These are phyloP conservation scores for Diddensiella santjacobensis DNA, from an alignment of 805 yeast species.

Conservation along the genomic window DNA sequence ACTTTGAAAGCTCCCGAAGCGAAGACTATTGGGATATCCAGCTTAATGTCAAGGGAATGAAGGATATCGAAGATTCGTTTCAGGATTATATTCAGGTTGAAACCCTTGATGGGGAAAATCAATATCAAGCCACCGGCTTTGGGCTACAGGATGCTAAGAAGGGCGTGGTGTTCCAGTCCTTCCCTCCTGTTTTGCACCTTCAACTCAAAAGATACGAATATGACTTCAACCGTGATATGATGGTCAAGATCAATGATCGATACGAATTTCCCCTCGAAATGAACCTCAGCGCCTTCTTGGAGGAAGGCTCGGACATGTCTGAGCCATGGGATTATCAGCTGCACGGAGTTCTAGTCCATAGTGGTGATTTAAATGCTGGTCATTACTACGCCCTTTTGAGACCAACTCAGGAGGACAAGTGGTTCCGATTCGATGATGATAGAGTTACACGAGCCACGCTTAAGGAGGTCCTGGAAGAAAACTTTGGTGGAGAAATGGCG, in stretches of 20 bases:
- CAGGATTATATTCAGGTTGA: conserved; percentile 85
- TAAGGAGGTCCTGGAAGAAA: conserved; percentile 84
- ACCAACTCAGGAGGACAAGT: conserved; percentile 63
- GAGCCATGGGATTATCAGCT: conserved; percentile 75
- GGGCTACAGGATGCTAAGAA: conserved; percentile 96
- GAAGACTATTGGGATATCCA: conserved; percentile 99
- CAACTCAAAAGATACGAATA: conserved; percentile 94
- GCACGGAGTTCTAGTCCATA: conserved; percentile 93
- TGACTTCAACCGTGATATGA: conserved; percentile 81
- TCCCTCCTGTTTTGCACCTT: conserved; percentile 90
- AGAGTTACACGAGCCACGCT: conserved; percentile 83
- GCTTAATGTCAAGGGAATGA: conserved; percentile 82
- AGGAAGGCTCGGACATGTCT: conserved; percentile 41
- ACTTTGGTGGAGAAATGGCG: conserved; percentile 71
- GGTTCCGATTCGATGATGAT: conserved; percentile 96
- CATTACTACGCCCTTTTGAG: conserved; percentile 93
- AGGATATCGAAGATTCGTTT: conserved; percentile 69
- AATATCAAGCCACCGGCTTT: conserved; percentile 83
- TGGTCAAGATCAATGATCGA: conserved; percentile 88
- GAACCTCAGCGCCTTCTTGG: conserved; percentile 76
- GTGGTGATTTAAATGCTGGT: conserved; percentile 93
- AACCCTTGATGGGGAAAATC: conserved; percentile 88
- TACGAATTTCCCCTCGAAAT: conserved; percentile 83
- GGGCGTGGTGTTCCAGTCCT: conserved; percentile 86
- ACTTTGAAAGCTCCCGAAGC: conserved; percentile 83